These are phyloP conservation scores for Centaurea solstitialis DNA, from an alignment of 129 eudicot genomes.

Conservation along the genomic window DNA sequence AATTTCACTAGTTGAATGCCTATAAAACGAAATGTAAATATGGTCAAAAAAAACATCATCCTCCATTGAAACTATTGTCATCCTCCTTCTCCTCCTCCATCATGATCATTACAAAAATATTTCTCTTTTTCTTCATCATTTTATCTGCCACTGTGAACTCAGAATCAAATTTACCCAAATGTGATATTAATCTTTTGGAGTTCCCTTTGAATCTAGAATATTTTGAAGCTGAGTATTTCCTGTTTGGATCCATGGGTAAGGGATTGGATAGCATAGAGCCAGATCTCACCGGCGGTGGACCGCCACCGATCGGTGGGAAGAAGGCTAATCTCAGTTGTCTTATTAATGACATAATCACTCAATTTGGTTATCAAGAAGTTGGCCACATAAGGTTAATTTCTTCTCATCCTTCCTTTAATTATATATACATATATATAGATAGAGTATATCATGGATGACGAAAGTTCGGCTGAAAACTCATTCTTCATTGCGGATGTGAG, in stretches of 20 bases:
- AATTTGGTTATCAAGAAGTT: conserved; percentile 62
- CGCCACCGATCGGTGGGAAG: conserved; percentile 58
- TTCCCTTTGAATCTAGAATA: conserved; percentile 58
- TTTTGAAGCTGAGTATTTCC: conserved; percentile 58
- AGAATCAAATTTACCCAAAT: background rate
- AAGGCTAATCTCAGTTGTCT: conserved; percentile 58
- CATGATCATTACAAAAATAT: background rate
- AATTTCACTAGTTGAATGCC: no score
- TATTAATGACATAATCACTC: conserved; percentile 29
- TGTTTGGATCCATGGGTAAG: conserved; percentile 47
- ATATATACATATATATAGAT: background rate
- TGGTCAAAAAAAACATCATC: no score
- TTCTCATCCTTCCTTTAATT: background rate
- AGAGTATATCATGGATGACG: no score
- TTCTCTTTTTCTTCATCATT: background rate
- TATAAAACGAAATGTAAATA: no score
- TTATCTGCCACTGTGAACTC: background rate
- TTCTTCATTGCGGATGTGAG: no score
- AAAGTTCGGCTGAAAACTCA: no score
- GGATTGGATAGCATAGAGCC: conserved; percentile 58
- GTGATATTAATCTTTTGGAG: conserved; percentile 15
- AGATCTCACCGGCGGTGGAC: conserved; percentile 49
- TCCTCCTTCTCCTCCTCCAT: background rate
- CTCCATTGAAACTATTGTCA: background rate
- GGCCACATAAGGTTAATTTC: conserved; percentile 56